Evolutionary conservation across 257 asterid genomes (phyloP).

Genomic region (Solanum boliviense): DNA sequence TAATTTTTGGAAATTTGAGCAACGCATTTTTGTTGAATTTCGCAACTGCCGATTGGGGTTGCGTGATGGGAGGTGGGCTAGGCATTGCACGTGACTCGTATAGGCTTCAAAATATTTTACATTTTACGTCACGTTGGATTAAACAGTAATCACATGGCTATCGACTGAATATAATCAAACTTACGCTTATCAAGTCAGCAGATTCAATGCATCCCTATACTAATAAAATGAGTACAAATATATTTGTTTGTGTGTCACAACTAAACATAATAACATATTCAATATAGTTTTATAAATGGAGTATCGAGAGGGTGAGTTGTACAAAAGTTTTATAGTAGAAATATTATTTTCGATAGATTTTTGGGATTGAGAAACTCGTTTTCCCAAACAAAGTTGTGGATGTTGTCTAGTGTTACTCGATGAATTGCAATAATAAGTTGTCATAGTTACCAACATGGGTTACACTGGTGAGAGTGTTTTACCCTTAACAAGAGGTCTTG

Average conservation of each 20-base stretch:
- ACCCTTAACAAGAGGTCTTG: neutral
- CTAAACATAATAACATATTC: neutral
- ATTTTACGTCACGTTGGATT: neutral
- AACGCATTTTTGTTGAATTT: neutral
- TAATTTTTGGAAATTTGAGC: neutral
- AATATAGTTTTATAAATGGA: neutral
- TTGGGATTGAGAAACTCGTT: rapidly evolving
- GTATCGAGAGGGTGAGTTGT: neutral
- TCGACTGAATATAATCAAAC: neutral
- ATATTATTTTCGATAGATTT: rapidly evolving
- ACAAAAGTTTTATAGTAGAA: neutral
- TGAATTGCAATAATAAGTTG: neutral
- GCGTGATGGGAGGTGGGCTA: neutral
- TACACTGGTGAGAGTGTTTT: no score
- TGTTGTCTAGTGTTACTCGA: neutral
- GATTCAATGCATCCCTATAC: neutral
- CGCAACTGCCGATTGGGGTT: neutral
- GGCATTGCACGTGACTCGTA: neutral
- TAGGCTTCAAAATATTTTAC: neutral
- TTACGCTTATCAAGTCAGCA: neutral
- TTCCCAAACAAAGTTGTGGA: neutral
- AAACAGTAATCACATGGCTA: neutral
- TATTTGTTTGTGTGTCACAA: neutral
- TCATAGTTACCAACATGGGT: neutral
- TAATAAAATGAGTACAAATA: neutral